Percentiles rank a stretch among this genome's conserved stretches.
Conservation (phyloP, 176 grass and related monocot species). For the Oryza punctata region DNA sequence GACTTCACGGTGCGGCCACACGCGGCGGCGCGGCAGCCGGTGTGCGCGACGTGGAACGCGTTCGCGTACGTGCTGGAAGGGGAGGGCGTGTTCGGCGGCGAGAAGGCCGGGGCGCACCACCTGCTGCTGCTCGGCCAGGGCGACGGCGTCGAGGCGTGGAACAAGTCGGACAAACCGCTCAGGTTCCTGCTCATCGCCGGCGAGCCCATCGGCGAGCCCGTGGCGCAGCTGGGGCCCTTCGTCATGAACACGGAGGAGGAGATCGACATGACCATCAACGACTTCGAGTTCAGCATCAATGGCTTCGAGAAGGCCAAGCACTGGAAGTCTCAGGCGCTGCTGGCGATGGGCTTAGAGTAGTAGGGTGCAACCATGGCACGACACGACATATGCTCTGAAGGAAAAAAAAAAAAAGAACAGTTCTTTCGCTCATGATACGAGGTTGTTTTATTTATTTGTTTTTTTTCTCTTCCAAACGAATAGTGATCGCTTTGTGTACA, state of each 20-base stretch:
- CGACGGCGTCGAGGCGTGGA: slow-evolving; percentile 75
- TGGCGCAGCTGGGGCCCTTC: slow-evolving; percentile 83
- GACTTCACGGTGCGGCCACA: slow-evolving; percentile 81
- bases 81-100: slow-evolving; percentile 60
- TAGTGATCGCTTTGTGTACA: slow-evolving; percentile 10
- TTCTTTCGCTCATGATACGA: not conserved
- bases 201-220: slow-evolving; percentile 84
- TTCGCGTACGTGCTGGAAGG: slow-evolving; percentile 89
- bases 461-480: not conserved
- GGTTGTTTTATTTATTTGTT: slow-evolving; percentile 20
- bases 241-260: slow-evolving; percentile 99
- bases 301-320: slow-evolving; percentile 92
- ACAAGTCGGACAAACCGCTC: slow-evolving; percentile 54
- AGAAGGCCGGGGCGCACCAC: slow-evolving; percentile 61
- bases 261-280: slow-evolving; percentile 89
- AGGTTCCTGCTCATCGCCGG: slow-evolving; percentile 81
- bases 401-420: not conserved
- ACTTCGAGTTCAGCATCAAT: slow-evolving; percentile 73
- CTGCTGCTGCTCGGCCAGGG: slow-evolving; percentile 66
- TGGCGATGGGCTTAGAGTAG: slow-evolving; percentile 44
- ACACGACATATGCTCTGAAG: not conserved
- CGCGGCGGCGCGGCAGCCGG: slow-evolving; percentile 59
- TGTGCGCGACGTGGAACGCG: slow-evolving; percentile 64
- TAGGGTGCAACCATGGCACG: not conserved
- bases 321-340: slow-evolving; percentile 76